These are phyloP conservation scores for Tetrapisispora phaffii DNA, from an alignment of 805 yeast genomes.

Conservation along the genomic window DNA sequence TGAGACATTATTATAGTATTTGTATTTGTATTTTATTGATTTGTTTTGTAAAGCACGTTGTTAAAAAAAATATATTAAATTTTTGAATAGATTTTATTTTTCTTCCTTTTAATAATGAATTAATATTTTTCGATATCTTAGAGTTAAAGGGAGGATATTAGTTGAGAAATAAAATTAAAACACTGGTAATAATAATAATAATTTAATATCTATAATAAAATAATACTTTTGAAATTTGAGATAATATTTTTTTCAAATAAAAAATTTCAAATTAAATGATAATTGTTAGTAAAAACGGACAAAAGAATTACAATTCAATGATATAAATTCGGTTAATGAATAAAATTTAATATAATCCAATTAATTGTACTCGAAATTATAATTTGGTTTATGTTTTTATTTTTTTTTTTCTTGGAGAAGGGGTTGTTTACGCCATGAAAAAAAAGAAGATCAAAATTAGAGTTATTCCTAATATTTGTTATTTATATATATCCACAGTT, in stretches of 20 bases:
- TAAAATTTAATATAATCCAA: too few relatives aligned
- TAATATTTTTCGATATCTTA: too few relatives aligned
- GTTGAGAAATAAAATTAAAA: background rate
- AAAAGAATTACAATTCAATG: background rate
- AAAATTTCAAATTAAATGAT: background rate
- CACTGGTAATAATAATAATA: background rate
- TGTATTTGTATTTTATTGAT: background rate
- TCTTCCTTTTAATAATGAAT: too few relatives aligned
- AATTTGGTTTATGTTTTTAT: too few relatives aligned
- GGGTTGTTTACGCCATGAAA: too few relatives aligned
- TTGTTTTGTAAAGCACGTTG: background rate
- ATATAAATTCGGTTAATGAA: too few relatives aligned
- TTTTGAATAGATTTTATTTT: too few relatives aligned
- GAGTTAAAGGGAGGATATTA: background rate
- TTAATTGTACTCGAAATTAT: too few relatives aligned
- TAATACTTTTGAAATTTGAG: too few relatives aligned
- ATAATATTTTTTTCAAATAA: background rate
- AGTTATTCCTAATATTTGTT: background rate
- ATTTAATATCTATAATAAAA: slow-evolving; percentile 1
- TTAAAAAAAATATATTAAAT: too few relatives aligned
- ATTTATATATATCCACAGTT: background rate
- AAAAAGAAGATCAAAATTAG: too few relatives aligned
- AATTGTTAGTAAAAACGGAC: background rate
- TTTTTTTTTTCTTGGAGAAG: too few relatives aligned
- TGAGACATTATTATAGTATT: slow-evolving; percentile 43